Evolutionary conservation across 495 filamentous ascomycete species (phyloP), one percentile per base, ranked within the genome.

Genomic region (Aspergillus kassunensis): DNA sequence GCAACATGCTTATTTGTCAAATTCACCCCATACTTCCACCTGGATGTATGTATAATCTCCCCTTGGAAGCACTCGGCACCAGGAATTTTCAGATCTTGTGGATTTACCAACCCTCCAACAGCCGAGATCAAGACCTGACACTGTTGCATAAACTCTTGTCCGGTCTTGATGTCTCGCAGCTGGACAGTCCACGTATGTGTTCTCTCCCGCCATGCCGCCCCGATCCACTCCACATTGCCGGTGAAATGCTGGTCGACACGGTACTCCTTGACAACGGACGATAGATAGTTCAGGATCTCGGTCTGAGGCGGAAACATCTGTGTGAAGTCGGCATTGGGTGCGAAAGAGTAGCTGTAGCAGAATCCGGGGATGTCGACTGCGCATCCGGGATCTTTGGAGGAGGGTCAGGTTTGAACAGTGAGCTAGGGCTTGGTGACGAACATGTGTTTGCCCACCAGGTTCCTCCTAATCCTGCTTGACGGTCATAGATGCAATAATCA

Each of bases 11-110:
- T 84, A 53, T 71, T 69, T 11, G 64, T 50, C 51, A 76, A 74
- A 55, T 82, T 70, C 21, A 84, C 77, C 5, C 68, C 58, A 27
- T 74, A 59, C 27, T 81, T 74, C 82, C 82, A 86, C 40, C 65
- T 68, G 2, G 81, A 78, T 0, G 77, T 82, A 49, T 86, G 82
- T 37, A 84, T 67, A 13, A 83, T 58, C 4, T 61, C 55, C 15
- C 81, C 82, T 39, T 79, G 44, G 57, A 81, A 84, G 13, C 29
- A 48, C 7, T 77, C 60, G 10, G 71, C 54, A 6, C 71, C 75
- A 7, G 74, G 62, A 6, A 80, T 69, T 44, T 75, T 73, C 24
- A 66, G 60, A 9, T 60, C 47, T 21, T 73, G 71, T 2, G 79
- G 79, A n/a, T 73, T 60, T 1, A 69, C 70, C 3, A 81, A 57